Base-by-base conservation (phyloP, 306 rosid genomes). In the Vigna radiata region DNA sequence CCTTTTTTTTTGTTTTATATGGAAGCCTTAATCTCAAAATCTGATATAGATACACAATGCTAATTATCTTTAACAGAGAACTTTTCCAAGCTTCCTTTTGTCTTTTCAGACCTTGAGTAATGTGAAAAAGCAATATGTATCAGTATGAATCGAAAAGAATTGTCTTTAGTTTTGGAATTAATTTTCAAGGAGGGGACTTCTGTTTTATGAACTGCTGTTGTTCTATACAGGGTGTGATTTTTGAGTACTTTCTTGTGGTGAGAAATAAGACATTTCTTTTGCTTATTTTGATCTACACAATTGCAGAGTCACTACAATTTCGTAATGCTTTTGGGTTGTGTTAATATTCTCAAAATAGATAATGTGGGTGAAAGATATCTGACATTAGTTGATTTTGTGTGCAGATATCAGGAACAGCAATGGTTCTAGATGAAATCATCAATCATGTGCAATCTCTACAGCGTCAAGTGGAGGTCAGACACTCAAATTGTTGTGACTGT, bases 351-450 rank as follows among this genome's bases (percentile, higher is more conserved):
- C 53, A 48, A 75, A 78, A 49, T 81, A 64, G 61, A 68, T 61
- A 36, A 15, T 66, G 55, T 48, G 25, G 53, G 82, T 70, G 47
- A 36, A 82, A 55, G 44, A 74, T 64, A 48, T 56, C 70, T 83
- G 44, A 65, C 66, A 52, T 54, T 78, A 65, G 67, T 58, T 71
- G 41, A 50, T 84, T 82, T 72, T 9, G 44, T 72, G 21, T 72
- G 73, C 96, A 94, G 98, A 91, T 94, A 81, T 89, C 97, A 73
- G 95, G 98, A 54, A 94, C 96, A 13, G 96, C 98, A 23, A 70
- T 89, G 79, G 98, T 94, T 83, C 90, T 94, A 74, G 98, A 94
- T 79, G 97, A 94, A 85, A 94, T 90, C 78, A 94, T 94, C 87
- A 91, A 88, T 84, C 98, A 94, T 52, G 98, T 94, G 47, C 98